Base-by-base conservation (phyloP, 164 flowering plant species). In the Stephania cephalantha region DNA sequence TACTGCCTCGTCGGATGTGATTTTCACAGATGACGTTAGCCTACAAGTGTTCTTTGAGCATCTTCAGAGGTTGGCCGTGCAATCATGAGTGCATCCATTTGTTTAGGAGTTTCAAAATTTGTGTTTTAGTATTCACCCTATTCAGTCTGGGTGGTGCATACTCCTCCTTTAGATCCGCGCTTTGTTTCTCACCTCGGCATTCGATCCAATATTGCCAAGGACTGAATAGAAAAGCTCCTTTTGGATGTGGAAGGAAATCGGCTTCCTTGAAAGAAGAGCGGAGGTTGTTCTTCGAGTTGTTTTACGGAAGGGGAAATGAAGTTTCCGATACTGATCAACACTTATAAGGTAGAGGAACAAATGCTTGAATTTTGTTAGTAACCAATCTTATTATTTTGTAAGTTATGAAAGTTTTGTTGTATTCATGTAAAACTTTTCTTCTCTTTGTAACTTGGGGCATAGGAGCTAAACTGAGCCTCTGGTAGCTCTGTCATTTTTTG, bases 11-110 rank as follows among this genome's bases (percentile, higher is more conserved):
- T 85, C 94, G n/a, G 98, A 94, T 75, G 85, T 94, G 66, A 94
- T 94, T 74, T 92, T 92, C 85, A 92, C 98, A 0, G 98, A 94
- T 69, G 98, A 94, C 76, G 98, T 94, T 72, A 92, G 97, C 77
- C 87, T 94, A 44, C 95, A 91, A 84, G 97, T 94, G 18, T 94
- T 94, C 86, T 84, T 92, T 48, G 97, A 92, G 82, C 98, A 94
- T 86, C 98, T 94, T 66, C 98, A 94, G 84, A 88, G 85, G 86
- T 80, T 94, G 75, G 98, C 93, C 2, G 98, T 94, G 78, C 97
- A 94, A 82, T 88, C 91, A 46, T 90, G 87, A 88, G 61, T 29
- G 2, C 46, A 46, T 48, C 35, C n/a, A 31, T 35, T 73, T 46
- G 58, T n/a, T 15, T 77, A 12, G 48, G 35, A 29, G 44, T 76